Percentiles rank a stretch among this genome's conserved stretches.
Evolutionary conservation across 2,329 filamentous ascomycete species (phyloP).

Genomic region (Diaporthe vexans): DNA sequence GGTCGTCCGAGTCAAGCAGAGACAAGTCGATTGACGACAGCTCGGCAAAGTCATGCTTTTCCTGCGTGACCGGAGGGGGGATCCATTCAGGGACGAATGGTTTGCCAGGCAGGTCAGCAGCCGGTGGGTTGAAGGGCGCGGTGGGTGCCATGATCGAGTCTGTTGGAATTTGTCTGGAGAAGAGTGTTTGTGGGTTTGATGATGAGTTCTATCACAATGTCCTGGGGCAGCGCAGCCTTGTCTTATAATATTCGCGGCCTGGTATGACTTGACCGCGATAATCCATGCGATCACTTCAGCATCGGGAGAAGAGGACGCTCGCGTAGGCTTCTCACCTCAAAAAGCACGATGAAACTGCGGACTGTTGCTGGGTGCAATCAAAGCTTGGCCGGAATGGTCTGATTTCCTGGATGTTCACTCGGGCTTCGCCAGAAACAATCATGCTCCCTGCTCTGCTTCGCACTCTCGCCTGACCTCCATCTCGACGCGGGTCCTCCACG

Average conservation of each 20-base stretch:
- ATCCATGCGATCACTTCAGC: not conserved
- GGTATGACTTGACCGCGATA: not conserved
- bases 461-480: not conserved
- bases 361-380: not conserved
- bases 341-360: conserved; percentile 2
- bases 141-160: conserved; percentile 47
- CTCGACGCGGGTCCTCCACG: conserved; percentile 16
- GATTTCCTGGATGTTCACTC: conserved; percentile 7
- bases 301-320: not conserved
- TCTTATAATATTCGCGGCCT: conserved; percentile 21
- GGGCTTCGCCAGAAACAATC: conserved; percentile 2
- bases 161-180: conserved; percentile 1
- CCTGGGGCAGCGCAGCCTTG: conserved; percentile 17
- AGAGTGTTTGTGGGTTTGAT: conserved; percentile 27
- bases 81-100: conserved; percentile 58
- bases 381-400: conserved; percentile 14
- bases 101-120: conserved; percentile 55
- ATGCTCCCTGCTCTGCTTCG: conserved; percentile 1
- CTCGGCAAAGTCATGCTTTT: conserved; percentile 58
- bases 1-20: conserved; percentile 58
- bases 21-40: conserved; percentile 60
- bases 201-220: conserved; percentile 5
- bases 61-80: conserved; percentile 60
- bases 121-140: conserved; percentile 57
- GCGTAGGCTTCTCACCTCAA: conserved; percentile 8